Percentiles rank a stretch among this genome's conserved stretches.
These are phyloP conservation scores for Arthromyces matolae DNA, from an alignment of 768 basidiomycete genomes.

Conservation along the genomic window DNA sequence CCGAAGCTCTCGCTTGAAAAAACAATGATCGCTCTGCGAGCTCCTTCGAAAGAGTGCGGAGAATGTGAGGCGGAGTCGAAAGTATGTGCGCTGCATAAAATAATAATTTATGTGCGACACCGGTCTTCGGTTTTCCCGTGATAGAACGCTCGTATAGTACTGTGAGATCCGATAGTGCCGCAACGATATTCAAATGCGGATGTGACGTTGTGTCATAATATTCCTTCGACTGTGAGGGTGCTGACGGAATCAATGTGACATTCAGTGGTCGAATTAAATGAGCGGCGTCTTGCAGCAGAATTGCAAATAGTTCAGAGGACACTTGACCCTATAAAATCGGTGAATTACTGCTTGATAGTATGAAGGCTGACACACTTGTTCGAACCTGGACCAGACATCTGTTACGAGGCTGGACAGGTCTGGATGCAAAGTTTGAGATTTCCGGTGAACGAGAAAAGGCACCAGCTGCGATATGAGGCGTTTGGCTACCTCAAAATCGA, in stretches of 20 bases:
- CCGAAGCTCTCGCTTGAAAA: slow-evolving; percentile 20
- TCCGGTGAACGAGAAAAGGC: slow-evolving; percentile 63
- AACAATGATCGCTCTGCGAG: slow-evolving; percentile 22
- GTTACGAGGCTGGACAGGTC: slow-evolving; percentile 51
- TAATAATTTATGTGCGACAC: slow-evolving; percentile 54
- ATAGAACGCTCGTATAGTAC: slow-evolving; percentile 32
- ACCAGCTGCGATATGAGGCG: slow-evolving; percentile 47
- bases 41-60: slow-evolving; percentile 44
- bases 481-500: slow-evolving; percentile 46
- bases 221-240: slow-evolving; percentile 13
- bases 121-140: slow-evolving; percentile 23
- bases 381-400: slow-evolving; percentile 64
- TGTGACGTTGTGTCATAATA: slow-evolving; percentile 29
- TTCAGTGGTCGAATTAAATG: slow-evolving; percentile 48
- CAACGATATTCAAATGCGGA: slow-evolving; percentile 38
- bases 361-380: slow-evolving; percentile 33
- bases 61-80: slow-evolving; percentile 39
- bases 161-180: slow-evolving; percentile 54
- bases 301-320: slow-evolving; percentile 40
- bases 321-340: slow-evolving; percentile 27
- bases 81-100: slow-evolving; percentile 68
- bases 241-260: slow-evolving; percentile 23
- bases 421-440: slow-evolving; percentile 50
- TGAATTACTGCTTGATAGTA: not conserved
- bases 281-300: slow-evolving; percentile 56